These are phyloP conservation scores for Cercospora citrullina DNA, from an alignment of 2,329 filamentous ascomycete species.

Conservation along the genomic window DNA sequence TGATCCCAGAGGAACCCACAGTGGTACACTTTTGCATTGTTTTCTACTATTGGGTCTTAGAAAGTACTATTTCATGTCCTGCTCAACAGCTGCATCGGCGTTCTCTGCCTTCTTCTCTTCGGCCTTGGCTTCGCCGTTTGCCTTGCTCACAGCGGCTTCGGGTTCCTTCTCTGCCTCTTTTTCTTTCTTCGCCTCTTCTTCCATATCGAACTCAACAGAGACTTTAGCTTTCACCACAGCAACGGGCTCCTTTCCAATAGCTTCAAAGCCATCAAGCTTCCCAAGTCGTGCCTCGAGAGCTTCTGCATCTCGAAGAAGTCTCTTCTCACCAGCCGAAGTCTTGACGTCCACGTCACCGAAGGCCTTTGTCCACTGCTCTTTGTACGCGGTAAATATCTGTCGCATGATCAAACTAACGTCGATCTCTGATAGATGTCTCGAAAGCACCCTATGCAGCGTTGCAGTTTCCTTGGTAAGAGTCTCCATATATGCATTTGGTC, in stretches of 20 bases:
- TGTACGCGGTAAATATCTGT: conserved; percentile 80
- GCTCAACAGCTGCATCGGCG: neutral
- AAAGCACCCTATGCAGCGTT: conserved; percentile 79
- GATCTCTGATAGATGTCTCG: conserved; percentile 75
- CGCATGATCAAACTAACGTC: conserved; percentile 81
- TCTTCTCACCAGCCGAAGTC: conserved; percentile 67
- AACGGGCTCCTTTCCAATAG: conserved; percentile 52
- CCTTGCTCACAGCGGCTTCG: neutral
- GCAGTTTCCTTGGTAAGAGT: conserved; percentile 82
- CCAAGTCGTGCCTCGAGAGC: conserved; percentile 69
- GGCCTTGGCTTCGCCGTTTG: neutral
- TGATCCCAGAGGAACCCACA: conserved; percentile 10
- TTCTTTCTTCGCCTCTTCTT: conserved; percentile 10
- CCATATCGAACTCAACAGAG: conserved; percentile 17
- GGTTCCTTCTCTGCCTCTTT: neutral
- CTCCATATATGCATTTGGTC: conserved; percentile 73
- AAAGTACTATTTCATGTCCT: conserved; percentile 5
- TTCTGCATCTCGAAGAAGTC: conserved; percentile 78
- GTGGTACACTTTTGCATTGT: conserved; percentile 2
- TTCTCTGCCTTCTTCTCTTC: neutral
- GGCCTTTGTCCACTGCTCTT: conserved; percentile 72
- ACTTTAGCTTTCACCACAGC: conserved; percentile 54
- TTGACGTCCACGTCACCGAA: conserved; percentile 65
- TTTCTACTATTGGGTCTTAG: neutral
- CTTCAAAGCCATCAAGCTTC: conserved; percentile 76